A percentile compares a stretch with the other conserved stretches of the same genome.
Conservation (phyloP, 2,329 filamentous ascomycete species). For the Colletotrichum truncatum region DNA sequence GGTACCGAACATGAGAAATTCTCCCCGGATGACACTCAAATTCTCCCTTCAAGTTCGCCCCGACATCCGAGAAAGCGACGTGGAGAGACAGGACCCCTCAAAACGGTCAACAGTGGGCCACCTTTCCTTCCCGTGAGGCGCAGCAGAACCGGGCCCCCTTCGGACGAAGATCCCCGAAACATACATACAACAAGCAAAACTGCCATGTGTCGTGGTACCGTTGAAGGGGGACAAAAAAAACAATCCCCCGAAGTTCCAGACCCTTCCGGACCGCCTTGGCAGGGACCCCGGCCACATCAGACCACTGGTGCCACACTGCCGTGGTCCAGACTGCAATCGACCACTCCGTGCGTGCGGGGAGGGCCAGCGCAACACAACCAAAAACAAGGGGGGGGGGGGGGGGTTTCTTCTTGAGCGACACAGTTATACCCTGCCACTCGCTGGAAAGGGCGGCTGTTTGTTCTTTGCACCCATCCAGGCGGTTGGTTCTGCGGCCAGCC, state of each 20-base stretch:
- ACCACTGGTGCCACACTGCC: conserved; percentile 14
- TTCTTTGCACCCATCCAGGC: not conserved
- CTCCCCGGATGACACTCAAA: not conserved
- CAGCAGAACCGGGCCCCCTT: not conserved
- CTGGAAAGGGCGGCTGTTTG: not conserved
- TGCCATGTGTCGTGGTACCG: not conserved
- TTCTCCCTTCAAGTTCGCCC: not conserved
- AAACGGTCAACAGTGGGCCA: not conserved
- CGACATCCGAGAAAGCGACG: not conserved
- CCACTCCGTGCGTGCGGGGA: conserved; percentile 20
- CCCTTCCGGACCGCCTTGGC: conserved; percentile 21
- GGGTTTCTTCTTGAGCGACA: too few species aligned
- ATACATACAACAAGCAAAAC: not conserved
- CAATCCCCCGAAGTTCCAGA: conserved; percentile 7
- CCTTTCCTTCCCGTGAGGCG: conserved; percentile 4
- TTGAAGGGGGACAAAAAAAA: not conserved
- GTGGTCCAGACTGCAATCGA: conserved; percentile 28
- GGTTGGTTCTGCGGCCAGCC: not conserved
- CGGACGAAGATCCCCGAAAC: conserved; percentile 11
- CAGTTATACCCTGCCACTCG: not conserved
- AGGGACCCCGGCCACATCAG: conserved; percentile 23
- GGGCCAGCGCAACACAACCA: conserved; percentile 2
- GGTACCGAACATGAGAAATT: not conserved
- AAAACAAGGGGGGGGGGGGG: not conserved
- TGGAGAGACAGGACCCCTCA: not conserved